phyloP scores from a whole-genome alignment of 495 filamentous ascomycete species.

The Aspergillus sclerotiicarbonarius region DNA sequence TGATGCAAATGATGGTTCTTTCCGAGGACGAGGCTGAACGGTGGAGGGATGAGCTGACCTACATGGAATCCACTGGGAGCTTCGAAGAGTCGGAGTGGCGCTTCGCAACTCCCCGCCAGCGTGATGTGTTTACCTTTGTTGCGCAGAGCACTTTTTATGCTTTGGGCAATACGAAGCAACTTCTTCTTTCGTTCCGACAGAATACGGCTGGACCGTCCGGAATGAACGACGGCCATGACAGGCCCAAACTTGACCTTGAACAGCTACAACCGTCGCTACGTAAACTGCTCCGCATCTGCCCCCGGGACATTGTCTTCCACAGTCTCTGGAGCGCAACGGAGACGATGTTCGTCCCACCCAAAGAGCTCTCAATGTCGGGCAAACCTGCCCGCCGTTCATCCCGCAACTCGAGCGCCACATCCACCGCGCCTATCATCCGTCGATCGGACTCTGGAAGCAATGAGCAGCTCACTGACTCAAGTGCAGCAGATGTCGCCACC shows the following conservation, averaged over 20 bases:
- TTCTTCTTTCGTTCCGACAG: conserved; percentile 63
- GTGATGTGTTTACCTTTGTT: conserved; percentile 53
- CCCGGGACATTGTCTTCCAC: conserved; percentile 61
- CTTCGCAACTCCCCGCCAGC: conserved; percentile 39
- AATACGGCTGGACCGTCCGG: conserved; percentile 23
- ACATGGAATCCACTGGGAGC: conserved; percentile 37
- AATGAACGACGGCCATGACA: conserved; percentile 5
- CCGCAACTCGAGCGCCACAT: conserved; percentile 28
- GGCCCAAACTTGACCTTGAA: conserved; percentile 29
- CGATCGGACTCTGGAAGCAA: conserved; percentile 27
- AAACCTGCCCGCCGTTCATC: conserved; percentile 38
- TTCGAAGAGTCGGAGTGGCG: conserved; percentile 42
- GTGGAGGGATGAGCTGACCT: conserved; percentile 42
- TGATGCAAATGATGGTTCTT: conserved; percentile 34
- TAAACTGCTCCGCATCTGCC: conserved; percentile 39
- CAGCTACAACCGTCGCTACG: conserved; percentile 34
- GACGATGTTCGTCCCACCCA: conserved; percentile 64
- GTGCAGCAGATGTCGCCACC: conserved; percentile 56
- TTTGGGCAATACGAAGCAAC: conserved; percentile 61
- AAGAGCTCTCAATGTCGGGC: conserved; percentile 43
- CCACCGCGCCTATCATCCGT: conserved; percentile 28
- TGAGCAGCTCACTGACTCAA: conserved; percentile 48
- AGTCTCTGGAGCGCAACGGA: conserved; percentile 75
- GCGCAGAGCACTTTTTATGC: conserved; percentile 75
- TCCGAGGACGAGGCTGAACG: conserved; percentile 37